Evolutionary conservation across 805 yeast species (phyloP), one percentile per base, ranked within the genome.

Genomic region (Wickerhamiella kazuoi): DNA sequence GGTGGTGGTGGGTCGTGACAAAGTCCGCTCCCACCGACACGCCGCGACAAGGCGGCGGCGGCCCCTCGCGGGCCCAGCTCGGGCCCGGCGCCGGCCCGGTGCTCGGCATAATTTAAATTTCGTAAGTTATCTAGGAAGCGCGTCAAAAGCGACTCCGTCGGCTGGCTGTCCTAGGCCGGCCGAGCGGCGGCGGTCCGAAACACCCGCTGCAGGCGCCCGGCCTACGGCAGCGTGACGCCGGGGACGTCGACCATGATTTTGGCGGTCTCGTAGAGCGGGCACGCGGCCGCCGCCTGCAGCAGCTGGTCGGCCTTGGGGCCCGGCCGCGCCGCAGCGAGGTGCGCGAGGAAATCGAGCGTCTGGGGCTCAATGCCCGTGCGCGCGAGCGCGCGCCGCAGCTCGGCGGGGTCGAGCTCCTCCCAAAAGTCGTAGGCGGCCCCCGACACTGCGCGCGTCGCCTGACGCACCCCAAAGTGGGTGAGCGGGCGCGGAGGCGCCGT

Each of bases 331-430:
- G 16, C n/a, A 4, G 41, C 37, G 44, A 49, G 37, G 7, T 30
- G 28, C 39, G 38, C 35, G 14, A 49, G 6, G 31, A 40, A 49
- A 30, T 49, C 51, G 13, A 50, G 42, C 2, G 46, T 44, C 3
- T 44, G 45, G 1, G 54, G 52, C 40, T 50, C 54, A 15, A 50
- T 41, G 11, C 53, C 52, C 4, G 43, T 44, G 3, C 34, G 26
- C 3, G 19, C 17, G 31, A 44, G 44, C 9, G 51, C 54, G 3
- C n/a, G 16, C 16, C 24, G 19, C 7, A 50, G 35, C 19, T 44
- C 45, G 4, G 26, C 29, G 1, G 45, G 46, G 15, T 35, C 31
- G 18, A 50, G 38, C 4, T 21, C n/a, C 32, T 46, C 45, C 44
- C 47, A 44, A 29, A 44, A 49, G 23, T 37, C 34, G 36, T 40